phyloP scores from a whole-genome alignment of 2,329 filamentous ascomycete genomes.

The Beauveria varroae region DNA sequence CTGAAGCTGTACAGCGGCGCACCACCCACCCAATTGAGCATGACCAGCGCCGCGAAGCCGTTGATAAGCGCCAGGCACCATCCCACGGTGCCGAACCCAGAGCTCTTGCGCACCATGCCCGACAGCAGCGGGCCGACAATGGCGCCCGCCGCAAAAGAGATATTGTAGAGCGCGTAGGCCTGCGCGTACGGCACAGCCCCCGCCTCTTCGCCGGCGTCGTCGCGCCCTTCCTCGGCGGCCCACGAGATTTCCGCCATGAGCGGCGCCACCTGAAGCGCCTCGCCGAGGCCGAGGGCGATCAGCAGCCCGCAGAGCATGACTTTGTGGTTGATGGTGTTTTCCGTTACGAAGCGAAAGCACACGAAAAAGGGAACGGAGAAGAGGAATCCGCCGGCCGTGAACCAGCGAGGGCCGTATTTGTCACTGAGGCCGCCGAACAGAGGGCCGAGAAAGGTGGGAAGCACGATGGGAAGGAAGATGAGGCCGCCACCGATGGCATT shows the following conservation, averaged over 20 bases:
- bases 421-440: slow-evolving; percentile 24
- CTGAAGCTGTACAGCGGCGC: not conserved
- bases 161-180: slow-evolving; percentile 29
- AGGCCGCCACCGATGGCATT: slow-evolving; percentile 26
- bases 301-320: slow-evolving; percentile 26
- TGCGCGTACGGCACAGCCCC: slow-evolving; percentile 24
- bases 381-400: slow-evolving; percentile 25
- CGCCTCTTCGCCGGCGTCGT: slow-evolving; percentile 7
- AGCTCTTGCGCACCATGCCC: slow-evolving; percentile 25
- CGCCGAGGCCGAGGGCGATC: slow-evolving; percentile 22
- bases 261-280: slow-evolving; percentile 25
- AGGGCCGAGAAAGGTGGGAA: slow-evolving; percentile 25
- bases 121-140: slow-evolving; percentile 27
- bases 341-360: slow-evolving; percentile 25
- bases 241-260: slow-evolving; percentile 31
- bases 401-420: slow-evolving; percentile 28
- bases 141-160: slow-evolving; percentile 26
- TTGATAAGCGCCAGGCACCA: slow-evolving; percentile 24
- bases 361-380: slow-evolving; percentile 26
- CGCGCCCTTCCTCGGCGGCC: slow-evolving; percentile 16
- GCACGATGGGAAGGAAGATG: slow-evolving; percentile 26
- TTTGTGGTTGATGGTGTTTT: slow-evolving; percentile 23
- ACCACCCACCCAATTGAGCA: slow-evolving; percentile 23
- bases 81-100: slow-evolving; percentile 26
- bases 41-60: slow-evolving; percentile 20